Conservation (phyloP, 148 eudicot genomes). For the Amaranthus hypochondriacus region DNA sequence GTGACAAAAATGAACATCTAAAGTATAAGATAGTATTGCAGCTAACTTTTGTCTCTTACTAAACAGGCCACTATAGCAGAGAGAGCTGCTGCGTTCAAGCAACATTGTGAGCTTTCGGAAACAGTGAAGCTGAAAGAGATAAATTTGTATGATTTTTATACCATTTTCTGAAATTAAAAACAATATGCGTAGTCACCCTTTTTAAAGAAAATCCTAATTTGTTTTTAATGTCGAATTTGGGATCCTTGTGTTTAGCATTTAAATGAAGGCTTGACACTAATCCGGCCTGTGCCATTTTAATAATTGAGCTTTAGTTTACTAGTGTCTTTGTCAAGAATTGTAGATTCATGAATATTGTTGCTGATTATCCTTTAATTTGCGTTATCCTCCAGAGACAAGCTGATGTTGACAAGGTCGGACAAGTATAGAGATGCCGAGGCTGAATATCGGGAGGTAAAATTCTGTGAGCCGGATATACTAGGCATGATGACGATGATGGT, state of each 20-base stretch:
- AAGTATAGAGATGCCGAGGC: conserved; percentile 71
- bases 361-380: conserved; percentile 11
- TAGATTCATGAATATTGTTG: background rate
- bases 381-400: conserved; percentile 57
- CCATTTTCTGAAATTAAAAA: background rate
- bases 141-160: conserved; percentile 57
- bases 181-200: background rate
- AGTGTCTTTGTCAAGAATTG: background rate
- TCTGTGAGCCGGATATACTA: background rate
- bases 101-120: conserved; percentile 85
- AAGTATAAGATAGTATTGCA: background rate
- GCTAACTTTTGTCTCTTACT: conserved; percentile 15
- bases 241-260: conserved; percentile 6
- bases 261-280: background rate
- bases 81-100: conserved; percentile 89
- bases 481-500: background rate
- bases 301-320: background rate
- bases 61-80: conserved; percentile 86
- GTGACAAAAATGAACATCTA: background rate
- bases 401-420: conserved; percentile 74
- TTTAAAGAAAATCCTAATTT: background rate
- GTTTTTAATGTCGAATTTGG: background rate
- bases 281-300: background rate
- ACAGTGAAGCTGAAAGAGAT: conserved; percentile 90
- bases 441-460: conserved; percentile 68